Evolutionary conservation across 257 asterid species (phyloP).

Genomic region (Henckelia pumila): DNA sequence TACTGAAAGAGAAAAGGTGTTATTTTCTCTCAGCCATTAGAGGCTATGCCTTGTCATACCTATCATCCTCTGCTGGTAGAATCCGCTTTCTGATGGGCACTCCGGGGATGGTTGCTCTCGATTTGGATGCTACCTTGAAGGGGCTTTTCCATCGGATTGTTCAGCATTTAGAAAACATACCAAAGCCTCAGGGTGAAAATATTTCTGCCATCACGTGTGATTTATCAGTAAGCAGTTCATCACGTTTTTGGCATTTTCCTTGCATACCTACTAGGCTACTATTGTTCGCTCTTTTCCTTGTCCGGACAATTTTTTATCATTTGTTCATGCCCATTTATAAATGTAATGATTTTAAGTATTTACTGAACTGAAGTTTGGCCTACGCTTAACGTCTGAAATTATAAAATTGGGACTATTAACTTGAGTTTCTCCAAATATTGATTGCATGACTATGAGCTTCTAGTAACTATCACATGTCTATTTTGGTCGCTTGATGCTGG

Average conservation of each 20-base stretch:
- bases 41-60: conserved; percentile 95
- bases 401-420: conserved; percentile 1
- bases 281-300: conserved; percentile 6
- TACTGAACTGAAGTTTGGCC: conserved; percentile 16
- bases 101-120: conserved; percentile 99
- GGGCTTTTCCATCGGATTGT: conserved; percentile 87
- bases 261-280: no score
- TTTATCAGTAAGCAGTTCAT: conserved; percentile 73
- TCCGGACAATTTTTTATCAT: background rate
- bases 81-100: conserved; percentile 94
- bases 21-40: conserved; percentile 70
- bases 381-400: conserved; percentile 6
- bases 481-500: conserved; percentile 4
- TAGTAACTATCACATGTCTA: background rate
- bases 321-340: background rate
- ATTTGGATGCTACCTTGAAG: conserved; percentile 82
- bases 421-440: conserved; percentile 7
- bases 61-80: conserved; percentile 96
- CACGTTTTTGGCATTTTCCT: conserved; percentile 21
- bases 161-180: conserved; percentile 90
- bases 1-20: conserved; percentile 20
- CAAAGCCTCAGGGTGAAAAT: conserved; percentile 94
- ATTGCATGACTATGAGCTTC: conserved; percentile 5
- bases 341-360: background rate
- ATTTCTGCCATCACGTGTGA: conserved; percentile 81